These are phyloP conservation scores for Curvularia spicifera DNA, from an alignment of 2,329 filamentous ascomycete species.

Conservation along the genomic window DNA sequence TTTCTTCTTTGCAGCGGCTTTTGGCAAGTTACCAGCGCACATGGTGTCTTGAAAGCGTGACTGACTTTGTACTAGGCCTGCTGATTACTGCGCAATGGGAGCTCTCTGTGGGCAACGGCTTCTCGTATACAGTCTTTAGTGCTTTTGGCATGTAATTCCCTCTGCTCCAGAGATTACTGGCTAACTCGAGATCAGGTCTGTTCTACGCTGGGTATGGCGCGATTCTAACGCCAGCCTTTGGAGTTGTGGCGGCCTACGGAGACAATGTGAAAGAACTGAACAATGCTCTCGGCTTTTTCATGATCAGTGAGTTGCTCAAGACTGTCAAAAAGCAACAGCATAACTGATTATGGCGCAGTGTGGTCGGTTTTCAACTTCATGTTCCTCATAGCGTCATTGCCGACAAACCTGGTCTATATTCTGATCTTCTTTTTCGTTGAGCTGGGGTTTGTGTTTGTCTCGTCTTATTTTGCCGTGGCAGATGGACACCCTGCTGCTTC, in stretches of 20 bases:
- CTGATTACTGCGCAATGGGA: slow-evolving; percentile 65
- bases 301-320: slow-evolving; percentile 48
- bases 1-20: slow-evolving; percentile 60
- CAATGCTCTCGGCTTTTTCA: slow-evolving; percentile 60
- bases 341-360: slow-evolving; percentile 34
- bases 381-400: slow-evolving; percentile 55
- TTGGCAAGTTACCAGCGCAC: slow-evolving; percentile 45
- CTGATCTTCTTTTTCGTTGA: slow-evolving; percentile 58
- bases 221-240: slow-evolving; percentile 57
- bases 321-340: neutral
- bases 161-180: neutral
- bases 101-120: slow-evolving; percentile 59
- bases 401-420: slow-evolving; percentile 57
- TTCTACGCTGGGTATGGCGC: slow-evolving; percentile 60
- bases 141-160: slow-evolving; percentile 56
- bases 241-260: slow-evolving; percentile 55
- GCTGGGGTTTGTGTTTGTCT: slow-evolving; percentile 53
- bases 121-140: slow-evolving; percentile 61
- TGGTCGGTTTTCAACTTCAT: slow-evolving; percentile 58
- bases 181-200: slow-evolving; percentile 45
- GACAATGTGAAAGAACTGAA: slow-evolving; percentile 53
- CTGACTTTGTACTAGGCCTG: slow-evolving; percentile 32
- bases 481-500: slow-evolving; percentile 50
- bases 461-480: slow-evolving; percentile 56
- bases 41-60: neutral